phyloP scores from a whole-genome alignment of 179 eudicot species.

The Beta macrorhiza region DNA sequence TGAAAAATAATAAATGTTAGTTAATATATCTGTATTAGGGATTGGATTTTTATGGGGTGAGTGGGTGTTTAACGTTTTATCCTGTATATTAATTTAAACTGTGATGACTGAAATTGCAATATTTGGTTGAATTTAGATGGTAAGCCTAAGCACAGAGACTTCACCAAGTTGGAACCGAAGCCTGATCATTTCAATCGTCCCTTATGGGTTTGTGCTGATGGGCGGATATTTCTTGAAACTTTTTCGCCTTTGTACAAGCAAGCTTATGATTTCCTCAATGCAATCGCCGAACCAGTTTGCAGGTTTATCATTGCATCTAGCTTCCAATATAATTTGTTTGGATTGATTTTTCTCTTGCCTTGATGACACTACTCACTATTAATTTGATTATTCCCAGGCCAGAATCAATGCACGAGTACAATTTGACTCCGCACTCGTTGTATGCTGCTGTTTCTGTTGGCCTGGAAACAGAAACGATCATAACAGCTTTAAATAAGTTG shows the following conservation, averaged over 20 bases:
- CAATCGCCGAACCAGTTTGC: slow-evolving; percentile 98
- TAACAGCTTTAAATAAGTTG: slow-evolving; percentile 72
- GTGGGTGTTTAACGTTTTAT: no score
- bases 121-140: slow-evolving; percentile 27
- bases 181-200: slow-evolving; percentile 88
- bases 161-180: slow-evolving; percentile 83
- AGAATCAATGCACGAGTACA: slow-evolving; percentile 97
- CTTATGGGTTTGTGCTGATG: slow-evolving; percentile 97
- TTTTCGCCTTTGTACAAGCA: slow-evolving; percentile 90
- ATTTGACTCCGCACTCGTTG: slow-evolving; percentile 91
- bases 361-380: background rate
- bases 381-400: slow-evolving; percentile 46
- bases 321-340: background rate
- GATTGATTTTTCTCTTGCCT: background rate
- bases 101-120: slow-evolving; percentile 21
- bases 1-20: no score
- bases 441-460: slow-evolving; percentile 99
- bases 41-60: no score
- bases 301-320: slow-evolving; percentile 44
- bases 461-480: slow-evolving; percentile 85
- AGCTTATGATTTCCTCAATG: slow-evolving; percentile 96
- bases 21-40: no score
- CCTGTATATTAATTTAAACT: background rate
- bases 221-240: slow-evolving; percentile 93
- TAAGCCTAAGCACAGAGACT: slow-evolving; percentile 73